Conservation (phyloP, 2,329 filamentous ascomycete species). For the Blumeriella jaapii region DNA sequence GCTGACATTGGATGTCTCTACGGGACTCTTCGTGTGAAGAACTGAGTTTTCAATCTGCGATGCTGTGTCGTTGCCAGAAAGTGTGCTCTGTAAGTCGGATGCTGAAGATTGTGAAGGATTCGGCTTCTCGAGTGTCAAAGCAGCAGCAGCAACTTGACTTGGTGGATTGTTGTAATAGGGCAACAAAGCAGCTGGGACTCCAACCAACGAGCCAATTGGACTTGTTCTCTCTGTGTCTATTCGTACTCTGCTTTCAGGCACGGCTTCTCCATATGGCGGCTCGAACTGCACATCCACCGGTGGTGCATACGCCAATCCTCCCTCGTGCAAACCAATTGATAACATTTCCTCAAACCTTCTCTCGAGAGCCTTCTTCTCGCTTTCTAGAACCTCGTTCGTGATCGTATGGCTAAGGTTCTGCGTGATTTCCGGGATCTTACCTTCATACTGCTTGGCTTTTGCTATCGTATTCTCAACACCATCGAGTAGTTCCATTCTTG, state of each 20-base stretch:
- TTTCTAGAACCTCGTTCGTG: background rate
- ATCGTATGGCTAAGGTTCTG: background rate
- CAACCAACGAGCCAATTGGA: background rate
- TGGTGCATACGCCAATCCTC: background rate
- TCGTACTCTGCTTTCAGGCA: background rate
- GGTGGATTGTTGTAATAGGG: background rate
- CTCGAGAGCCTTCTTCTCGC: background rate
- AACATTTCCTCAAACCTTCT: background rate
- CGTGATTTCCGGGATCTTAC: background rate
- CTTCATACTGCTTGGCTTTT: background rate
- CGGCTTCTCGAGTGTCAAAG: background rate
- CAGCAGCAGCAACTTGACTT: background rate
- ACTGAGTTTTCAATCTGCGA: no score
- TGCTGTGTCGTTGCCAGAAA: no score
- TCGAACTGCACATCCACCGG: background rate
- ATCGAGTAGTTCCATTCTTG: background rate
- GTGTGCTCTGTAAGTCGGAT: no score
- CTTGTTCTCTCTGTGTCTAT: background rate
- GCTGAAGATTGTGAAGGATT: no score
- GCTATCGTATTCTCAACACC: background rate
- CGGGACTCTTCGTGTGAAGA: no score
- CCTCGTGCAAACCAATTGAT: background rate
- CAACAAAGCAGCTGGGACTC: background rate
- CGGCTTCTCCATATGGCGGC: background rate
- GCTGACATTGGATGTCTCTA: no score